Base-by-base conservation (phyloP, 2,329 filamentous ascomycete genomes). In the Sporothrix pseudoabietina region DNA sequence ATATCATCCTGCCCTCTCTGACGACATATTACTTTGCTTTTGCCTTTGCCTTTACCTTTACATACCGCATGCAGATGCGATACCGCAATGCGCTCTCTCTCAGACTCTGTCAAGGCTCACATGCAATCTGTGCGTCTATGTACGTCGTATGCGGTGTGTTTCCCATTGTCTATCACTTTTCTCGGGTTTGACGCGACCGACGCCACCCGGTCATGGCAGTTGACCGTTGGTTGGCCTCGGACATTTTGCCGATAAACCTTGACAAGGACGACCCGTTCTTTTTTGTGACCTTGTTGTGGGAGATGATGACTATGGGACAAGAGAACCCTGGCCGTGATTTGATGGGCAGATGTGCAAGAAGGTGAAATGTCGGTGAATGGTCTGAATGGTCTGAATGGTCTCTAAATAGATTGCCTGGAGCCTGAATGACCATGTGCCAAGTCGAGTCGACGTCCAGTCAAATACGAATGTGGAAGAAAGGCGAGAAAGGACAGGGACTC, bases 291-390 rank as follows among this genome's bases (percentile, higher is more conserved):
- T 35, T 35, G 35, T 35, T 8, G 12, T 32, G 30, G 55, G 55
- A 59, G 55, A 35, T 35, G 12, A 59, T 8, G 14, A 35, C 12
- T 8, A 16, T 32, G 4, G 35, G 35, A 55, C 22, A 55, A 55
- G 22, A 26, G 12, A 7, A 22, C 12, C 44, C 12, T 16, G 14
- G 14, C 39, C 61, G 41, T 30, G 35, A 30, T 66, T 22, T 26
- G 39, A 66, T 10, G 8, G 32, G 32, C 57, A 19, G 59, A 12
- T 41, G 32, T n/a, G 59, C 59, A 30, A 12, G 12, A 65, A 44
- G 59, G 35, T 66, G 61, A 47, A 66, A 66, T 66, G 61, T 66
- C 61, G 61, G 61, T 66, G 61, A 66, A 66, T 30, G n/a, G 35
- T 19, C 19, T 63, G 59, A 63, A 41, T 41, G 35, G 19, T n/a